Base-by-base conservation (phyloP, 192 early-diverging fungal genomes). In the Geranomyces variabilis region DNA sequence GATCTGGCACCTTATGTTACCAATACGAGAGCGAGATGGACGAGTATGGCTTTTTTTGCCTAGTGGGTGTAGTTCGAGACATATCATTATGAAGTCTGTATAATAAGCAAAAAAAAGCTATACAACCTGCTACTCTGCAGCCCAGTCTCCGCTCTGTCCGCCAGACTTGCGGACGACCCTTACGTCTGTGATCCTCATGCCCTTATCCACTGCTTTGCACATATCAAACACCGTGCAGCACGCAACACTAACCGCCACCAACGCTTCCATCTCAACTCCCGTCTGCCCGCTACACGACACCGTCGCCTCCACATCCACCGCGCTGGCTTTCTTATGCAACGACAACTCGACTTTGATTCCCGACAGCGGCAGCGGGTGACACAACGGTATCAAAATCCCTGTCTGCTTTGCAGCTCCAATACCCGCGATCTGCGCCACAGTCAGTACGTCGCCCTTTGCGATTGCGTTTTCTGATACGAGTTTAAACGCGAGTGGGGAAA, bases 191-290 rank as follows among this genome's bases (percentile, higher is more conserved):
- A 98, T 95, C 26, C 77, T 74, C 83, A 96, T 96, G n/a, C 77
- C 80, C 66, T 93, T 93, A 41, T 89, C 86, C 9, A 90, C 92
- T 0, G 94, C 93, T 71, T 98, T 98, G 77, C 81, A 96, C 96
- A 98, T 98, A 73, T 98, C 96, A 84, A 90, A 96, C 0, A 98
- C 88, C 1, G 96, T 96, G 59, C 93, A 78, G 0, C 90, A 86
- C 4, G 94, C 92, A 0, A 92, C 83, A 10, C 91, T 92, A 0
- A 90, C 92, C 0, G 93, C 75, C 64, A 76, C 68, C 57, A 81
- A 28, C 1, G 80, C 80, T 51, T 81, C 76, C 67, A 79, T 77
- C 67, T 91, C 69, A 89, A 78, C 93, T 28, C 96, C 96, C 5
- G 96, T 98, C 46, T 90, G 87, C 10, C 93, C 94, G 45, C 81